Conservation (phyloP, 345 rosid genomes). For the Gossypium australe region DNA sequence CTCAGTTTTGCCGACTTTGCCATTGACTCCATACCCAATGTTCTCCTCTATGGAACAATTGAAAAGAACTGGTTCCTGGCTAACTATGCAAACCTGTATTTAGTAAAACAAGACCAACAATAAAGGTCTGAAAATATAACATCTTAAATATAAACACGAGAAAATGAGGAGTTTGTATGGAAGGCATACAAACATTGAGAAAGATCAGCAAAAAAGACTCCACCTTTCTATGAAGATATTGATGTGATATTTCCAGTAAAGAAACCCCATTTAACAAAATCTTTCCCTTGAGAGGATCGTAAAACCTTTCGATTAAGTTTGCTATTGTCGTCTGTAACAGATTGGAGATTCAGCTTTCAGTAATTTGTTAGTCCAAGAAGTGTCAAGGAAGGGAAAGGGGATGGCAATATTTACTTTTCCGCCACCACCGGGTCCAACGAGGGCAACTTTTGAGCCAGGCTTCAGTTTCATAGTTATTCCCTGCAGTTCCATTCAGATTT, state of each 20-base stretch:
- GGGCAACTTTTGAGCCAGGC: conserved; percentile 86
- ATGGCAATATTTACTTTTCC: conserved; percentile 59
- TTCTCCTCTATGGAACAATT: conserved; percentile 42
- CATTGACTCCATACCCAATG: conserved; percentile 64
- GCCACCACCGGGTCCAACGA: conserved; percentile 97
- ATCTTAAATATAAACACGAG: background rate
- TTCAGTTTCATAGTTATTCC: conserved; percentile 68
- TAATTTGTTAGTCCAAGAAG: conserved; percentile 12
- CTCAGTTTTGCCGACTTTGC: conserved; percentile 45
- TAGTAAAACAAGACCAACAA: background rate
- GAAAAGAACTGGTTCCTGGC: conserved; percentile 91
- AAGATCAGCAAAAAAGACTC: background rate
- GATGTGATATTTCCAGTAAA: conserved; percentile 70
- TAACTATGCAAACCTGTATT: conserved; percentile 81
- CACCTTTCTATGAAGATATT: conserved; percentile 53
- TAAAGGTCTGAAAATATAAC: background rate
- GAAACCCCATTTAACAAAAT: conserved; percentile 76
- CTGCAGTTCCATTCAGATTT: conserved; percentile 32
- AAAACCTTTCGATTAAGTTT: conserved; percentile 82
- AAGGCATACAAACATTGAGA: background rate
- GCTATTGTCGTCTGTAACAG: conserved; percentile 85
- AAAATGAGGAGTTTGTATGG: no score
- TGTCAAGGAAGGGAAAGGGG: background rate
- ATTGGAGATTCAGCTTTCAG: background rate
- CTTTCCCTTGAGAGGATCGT: conserved; percentile 63